These are phyloP conservation scores for Ophiostoma sp. DNA, from an alignment of 2,329 filamentous ascomycete genomes.

Conservation along the genomic window DNA sequence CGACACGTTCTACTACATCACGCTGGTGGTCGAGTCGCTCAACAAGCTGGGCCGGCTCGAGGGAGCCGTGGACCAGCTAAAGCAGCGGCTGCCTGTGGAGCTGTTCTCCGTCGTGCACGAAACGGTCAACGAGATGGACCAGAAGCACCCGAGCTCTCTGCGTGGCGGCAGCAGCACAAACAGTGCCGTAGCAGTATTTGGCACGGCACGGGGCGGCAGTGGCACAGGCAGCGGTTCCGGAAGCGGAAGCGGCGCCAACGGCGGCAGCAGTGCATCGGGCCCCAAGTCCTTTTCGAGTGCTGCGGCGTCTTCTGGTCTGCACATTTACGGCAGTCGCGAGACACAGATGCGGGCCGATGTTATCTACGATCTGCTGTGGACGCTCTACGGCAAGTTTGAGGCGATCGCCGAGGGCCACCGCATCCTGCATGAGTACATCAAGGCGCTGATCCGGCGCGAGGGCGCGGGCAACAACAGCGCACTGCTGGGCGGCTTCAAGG, in stretches of 20 bases:
- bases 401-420: conserved; percentile 94
- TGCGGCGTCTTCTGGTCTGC: conserved; percentile 39
- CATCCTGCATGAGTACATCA: conserved; percentile 86
- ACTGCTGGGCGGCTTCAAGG: conserved; percentile 83
- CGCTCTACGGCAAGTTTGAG: conserved; percentile 92
- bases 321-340: conserved; percentile 61
- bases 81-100: conserved; percentile 88
- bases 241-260: neutral
- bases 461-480: conserved; percentile 58
- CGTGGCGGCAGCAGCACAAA: conserved; percentile 41
- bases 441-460: conserved; percentile 77
- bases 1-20: conserved; percentile 91
- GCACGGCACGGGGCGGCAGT: neutral
- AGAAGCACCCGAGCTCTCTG: conserved; percentile 80
- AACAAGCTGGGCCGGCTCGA: conserved; percentile 86
- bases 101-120: conserved; percentile 91
- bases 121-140: conserved; percentile 88
- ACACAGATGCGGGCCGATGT: conserved; percentile 76
- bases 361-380: conserved; percentile 86
- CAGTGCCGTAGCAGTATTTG: conserved; percentile 9
- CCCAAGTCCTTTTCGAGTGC: conserved; percentile 33
- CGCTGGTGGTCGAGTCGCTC: conserved; percentile 77
- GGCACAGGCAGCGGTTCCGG: neutral
- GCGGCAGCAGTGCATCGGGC: conserved; percentile 32
- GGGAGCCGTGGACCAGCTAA: conserved; percentile 79